Base-by-base conservation (phyloP, 1,284 basidiomycete genomes). In the Phenoliferia sp. region DNA sequence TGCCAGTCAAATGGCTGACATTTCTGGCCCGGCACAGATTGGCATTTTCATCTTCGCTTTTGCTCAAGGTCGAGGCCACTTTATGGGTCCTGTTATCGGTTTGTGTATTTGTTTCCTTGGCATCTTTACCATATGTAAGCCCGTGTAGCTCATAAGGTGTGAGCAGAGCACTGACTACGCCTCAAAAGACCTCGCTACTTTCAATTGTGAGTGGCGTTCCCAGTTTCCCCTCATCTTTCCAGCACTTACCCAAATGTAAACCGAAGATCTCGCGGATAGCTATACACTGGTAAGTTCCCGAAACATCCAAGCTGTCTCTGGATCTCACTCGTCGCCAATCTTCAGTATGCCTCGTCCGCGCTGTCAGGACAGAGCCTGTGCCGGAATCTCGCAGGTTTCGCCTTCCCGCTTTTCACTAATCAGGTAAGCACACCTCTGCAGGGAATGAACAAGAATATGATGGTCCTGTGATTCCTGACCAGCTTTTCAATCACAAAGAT, bases 341-440 rank as follows among this genome's bases (percentile, higher is more conserved):
- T 9, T 16, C 64, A 70, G 69, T 80, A 79, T 57, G 79, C 79
- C 0, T 74, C 73, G 0, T 72, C 68, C 12, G 79, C 79, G 0
- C 62, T 71, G 9, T 69, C 68, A 15, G 72, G 67, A 2, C 69
- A 71, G 44, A 69, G 67, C 2, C 61, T 73, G 0, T 71, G 64
- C 48, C 69, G 72, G 4, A 73, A 73, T 33, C 56, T 73, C 10
- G 54, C 52, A 0, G 72, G 64, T 1, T 66, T 56, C 39, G 57
- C 55, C 3, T 69, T 71, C 61, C 72, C 72, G 3, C 66, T 73
- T 0, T 72, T 73, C 61, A 69, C 70, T 52, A 59, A 32, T 50
- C 26, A 44, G n/a, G 34, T 32, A 36, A 2, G 26, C 31, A 22
- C 61, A 26, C n/a, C 26, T 10, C 48, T 35, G 34, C 4, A 34